These are phyloP conservation scores for Pseudogymnoascus sp. DNA, from an alignment of 2,329 filamentous ascomycete genomes.

Conservation along the genomic window DNA sequence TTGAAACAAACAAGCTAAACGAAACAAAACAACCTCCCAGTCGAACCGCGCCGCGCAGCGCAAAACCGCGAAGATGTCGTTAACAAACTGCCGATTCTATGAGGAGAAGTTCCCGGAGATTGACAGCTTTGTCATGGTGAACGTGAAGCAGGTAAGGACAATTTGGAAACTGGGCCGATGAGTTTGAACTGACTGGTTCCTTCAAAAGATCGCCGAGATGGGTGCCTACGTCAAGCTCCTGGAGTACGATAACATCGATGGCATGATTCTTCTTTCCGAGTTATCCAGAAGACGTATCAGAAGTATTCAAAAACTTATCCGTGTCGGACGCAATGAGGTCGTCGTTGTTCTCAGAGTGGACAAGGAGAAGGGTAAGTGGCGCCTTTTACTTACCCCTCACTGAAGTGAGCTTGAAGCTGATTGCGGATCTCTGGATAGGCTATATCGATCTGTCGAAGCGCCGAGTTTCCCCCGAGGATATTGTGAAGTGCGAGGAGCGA, in stretches of 20 bases:
- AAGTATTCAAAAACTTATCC: conserved; percentile 97
- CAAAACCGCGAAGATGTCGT: conserved; percentile 67
- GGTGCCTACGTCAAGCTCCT: conserved; percentile 98
- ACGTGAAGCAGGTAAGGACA: conserved; percentile 81
- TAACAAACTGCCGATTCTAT: conserved; percentile 95
- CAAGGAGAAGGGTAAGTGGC: conserved; percentile 80
- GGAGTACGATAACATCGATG: conserved; percentile 99
- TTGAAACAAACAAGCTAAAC: neutral
- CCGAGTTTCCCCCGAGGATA: conserved; percentile 94
- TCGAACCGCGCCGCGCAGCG: conserved; percentile 6
- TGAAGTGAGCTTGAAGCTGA: neutral
- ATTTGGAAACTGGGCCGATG: conserved; percentile 1
- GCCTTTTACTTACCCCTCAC: neutral
- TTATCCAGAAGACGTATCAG: conserved; percentile 96
- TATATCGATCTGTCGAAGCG: conserved; percentile 99
- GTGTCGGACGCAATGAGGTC: conserved; percentile 95
- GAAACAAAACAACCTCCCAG: conserved; percentile 8
- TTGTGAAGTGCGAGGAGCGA: conserved; percentile 95
- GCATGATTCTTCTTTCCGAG: conserved; percentile 98
- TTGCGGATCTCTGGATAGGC: conserved; percentile 37
- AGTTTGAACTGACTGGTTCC: conserved; percentile 1
- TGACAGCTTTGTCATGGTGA: conserved; percentile 99
- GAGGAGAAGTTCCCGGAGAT: conserved; percentile 98
- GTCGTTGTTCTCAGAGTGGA: conserved; percentile 97
- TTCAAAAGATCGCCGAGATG: conserved; percentile 87